These are phyloP conservation scores for Claviceps sp. DNA, from an alignment of 2,329 filamentous ascomycete species.

Conservation along the genomic window DNA sequence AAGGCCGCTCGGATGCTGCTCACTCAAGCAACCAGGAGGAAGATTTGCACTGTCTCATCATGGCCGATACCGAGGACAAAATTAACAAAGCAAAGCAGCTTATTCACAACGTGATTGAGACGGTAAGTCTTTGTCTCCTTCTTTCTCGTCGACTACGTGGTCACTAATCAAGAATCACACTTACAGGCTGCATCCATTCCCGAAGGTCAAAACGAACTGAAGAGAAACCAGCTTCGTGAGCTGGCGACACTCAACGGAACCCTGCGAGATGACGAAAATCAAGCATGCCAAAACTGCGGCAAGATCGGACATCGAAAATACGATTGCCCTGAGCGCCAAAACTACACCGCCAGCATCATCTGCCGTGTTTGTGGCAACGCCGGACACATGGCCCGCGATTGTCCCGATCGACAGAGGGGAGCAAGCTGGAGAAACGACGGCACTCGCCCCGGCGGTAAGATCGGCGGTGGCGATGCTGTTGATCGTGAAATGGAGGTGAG, in stretches of 20 bases:
- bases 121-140: slow-evolving; percentile 42
- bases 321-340: slow-evolving; percentile 93
- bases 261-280: slow-evolving; percentile 95
- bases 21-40: slow-evolving; percentile 99
- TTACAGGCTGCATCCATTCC: slow-evolving; percentile 87
- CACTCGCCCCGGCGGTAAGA: slow-evolving; percentile 44
- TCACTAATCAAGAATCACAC: slow-evolving; percentile 12
- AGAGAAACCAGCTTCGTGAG: slow-evolving; percentile 95
- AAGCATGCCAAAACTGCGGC: slow-evolving; percentile 97
- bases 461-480: slow-evolving; percentile 69
- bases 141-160: not conserved
- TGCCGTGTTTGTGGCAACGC: slow-evolving; percentile 97
- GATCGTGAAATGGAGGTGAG: slow-evolving; percentile 90
- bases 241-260: slow-evolving; percentile 97
- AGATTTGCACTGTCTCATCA: slow-evolving; percentile 96
- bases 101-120: slow-evolving; percentile 98
- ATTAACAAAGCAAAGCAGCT: slow-evolving; percentile 98
- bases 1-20: slow-evolving; percentile 94
- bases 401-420: slow-evolving; percentile 84
- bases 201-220: slow-evolving; percentile 96
- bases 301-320: slow-evolving; percentile 99
- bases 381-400: slow-evolving; percentile 96
- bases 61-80: slow-evolving; percentile 99
- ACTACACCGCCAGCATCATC: slow-evolving; percentile 98
- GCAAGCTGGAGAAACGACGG: slow-evolving; percentile 77